Evolutionary conservation across 805 yeast genomes (phyloP).

Genomic region (Hanseniaspora mollemarum): DNA sequence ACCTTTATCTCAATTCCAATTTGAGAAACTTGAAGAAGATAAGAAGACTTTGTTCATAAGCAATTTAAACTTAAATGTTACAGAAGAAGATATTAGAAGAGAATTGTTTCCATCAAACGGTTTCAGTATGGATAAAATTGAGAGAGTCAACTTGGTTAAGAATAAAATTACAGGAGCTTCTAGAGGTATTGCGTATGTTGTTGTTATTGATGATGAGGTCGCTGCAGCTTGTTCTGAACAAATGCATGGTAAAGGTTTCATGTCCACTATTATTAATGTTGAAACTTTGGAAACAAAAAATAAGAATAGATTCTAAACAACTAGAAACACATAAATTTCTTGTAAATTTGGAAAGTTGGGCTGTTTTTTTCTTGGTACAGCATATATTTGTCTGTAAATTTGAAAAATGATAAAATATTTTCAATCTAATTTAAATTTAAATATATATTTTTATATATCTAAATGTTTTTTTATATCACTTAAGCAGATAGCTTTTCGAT

Average conservation of each 20-base stretch:
- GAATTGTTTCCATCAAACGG: conserved; percentile 46
- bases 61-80: conserved; percentile 75
- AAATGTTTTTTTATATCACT: no score
- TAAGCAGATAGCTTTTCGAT: conserved; percentile 45
- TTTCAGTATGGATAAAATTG: conserved; percentile 47
- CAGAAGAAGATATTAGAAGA: conserved; percentile 65
- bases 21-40: conserved; percentile 60
- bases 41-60: conserved; percentile 78
- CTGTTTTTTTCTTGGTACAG: no score
- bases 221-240: conserved; percentile 70
- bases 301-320: not conserved
- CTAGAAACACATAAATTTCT: no score
- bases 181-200: conserved; percentile 90
- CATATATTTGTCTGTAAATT: no score
- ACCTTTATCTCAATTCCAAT: conserved; percentile 33
- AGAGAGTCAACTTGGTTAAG: conserved; percentile 73
- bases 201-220: conserved; percentile 51
- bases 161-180: conserved; percentile 89
- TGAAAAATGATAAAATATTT: not conserved
- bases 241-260: conserved; percentile 85
- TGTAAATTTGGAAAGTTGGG: no score
- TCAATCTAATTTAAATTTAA: not conserved
- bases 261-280: conserved; percentile 65
- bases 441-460: no score
- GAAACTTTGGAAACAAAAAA: conserved; percentile 43